Base-by-base conservation (phyloP, 257 asterid genomes). In the Lantana camara region DNA sequence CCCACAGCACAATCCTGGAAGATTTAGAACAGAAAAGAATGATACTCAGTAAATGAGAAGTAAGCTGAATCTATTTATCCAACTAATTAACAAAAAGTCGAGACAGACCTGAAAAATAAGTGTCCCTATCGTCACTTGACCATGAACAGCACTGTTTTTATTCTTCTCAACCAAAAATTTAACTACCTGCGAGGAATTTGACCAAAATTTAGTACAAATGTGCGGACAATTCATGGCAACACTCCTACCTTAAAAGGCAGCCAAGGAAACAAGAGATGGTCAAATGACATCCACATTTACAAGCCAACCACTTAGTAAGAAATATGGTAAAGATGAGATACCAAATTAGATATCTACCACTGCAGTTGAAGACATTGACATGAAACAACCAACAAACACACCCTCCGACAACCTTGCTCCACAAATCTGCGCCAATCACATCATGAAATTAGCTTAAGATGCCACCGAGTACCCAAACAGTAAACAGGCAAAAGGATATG, bases 321-420 rank as follows among this genome's bases (percentile, higher is more conserved):
- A 62, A 10, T 21, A 16, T 19, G 19, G 19, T 45, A 14, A 46
- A n/a, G 55, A 15, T 13, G 38, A 47, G 47, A 57, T 32, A 50
- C 38, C 45, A 57, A 17, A 46, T 53, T 14, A 57, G 66, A 34
- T n/a, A 69, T 17, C 21, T 80, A 92, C 98, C 89, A 92, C 83
- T 66, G 97, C 98, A 19, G 98, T 92, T 66, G 98, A 92, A 35
- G 98, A 92, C 98, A 92, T 89, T 50, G 98, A 92, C 66, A 92
- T 95, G 72, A 92, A 92, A 71, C 92, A 86, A 65, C 98, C 98
- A 44, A 92, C 85, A 75, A 92, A 92, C 35, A 92, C 82, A 58
- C 98, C 98, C 73, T 92, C 97, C 19, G 96, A 86, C 80, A 89
- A 66, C 82, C 82, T 82, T 63, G 89, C 98, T 70, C 97, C 96